Evolutionary conservation across 225 moss, liverwort and hornwort genomes (phyloP).

Genomic region (Neckera pumila): DNA sequence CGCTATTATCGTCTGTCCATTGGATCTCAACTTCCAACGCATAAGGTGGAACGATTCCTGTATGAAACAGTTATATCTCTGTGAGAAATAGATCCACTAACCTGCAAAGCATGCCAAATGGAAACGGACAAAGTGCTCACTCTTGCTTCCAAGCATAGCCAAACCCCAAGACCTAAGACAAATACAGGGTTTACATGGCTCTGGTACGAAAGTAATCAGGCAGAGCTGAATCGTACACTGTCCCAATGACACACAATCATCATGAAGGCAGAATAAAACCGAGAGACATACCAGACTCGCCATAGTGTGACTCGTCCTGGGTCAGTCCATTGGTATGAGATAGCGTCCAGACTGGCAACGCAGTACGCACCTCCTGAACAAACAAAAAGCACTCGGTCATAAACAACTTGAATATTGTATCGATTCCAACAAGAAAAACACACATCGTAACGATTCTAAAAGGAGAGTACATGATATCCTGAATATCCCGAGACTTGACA

Average conservation of each 20-base stretch:
- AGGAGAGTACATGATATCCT: background rate
- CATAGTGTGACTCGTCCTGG: slow-evolving; percentile 71
- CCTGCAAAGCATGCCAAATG: background rate
- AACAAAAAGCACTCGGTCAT: background rate
- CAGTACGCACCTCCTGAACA: slow-evolving; percentile 71
- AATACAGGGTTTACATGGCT: background rate
- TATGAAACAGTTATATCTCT: background rate
- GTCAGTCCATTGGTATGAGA: slow-evolving; percentile 69
- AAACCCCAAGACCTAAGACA: too few relatives aligned
- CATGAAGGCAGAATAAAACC: background rate
- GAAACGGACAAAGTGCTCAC: background rate
- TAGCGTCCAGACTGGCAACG: slow-evolving; percentile 82
- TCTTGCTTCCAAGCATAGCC: background rate
- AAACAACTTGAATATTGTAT: background rate
- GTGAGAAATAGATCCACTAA: background rate
- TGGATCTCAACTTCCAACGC: slow-evolving; percentile 81
- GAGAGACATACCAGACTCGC: slow-evolving; percentile 52
- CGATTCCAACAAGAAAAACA: background rate
- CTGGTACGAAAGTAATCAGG: background rate
- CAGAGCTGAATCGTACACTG: background rate
- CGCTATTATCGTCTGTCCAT: slow-evolving; percentile 68
- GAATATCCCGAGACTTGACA: background rate
- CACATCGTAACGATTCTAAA: too few relatives aligned
- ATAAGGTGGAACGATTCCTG: slow-evolving; percentile 93
- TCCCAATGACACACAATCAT: background rate